Base-by-base conservation (phyloP, 2,329 filamentous ascomycete genomes). In the Thermochaetoides dissita region DNA sequence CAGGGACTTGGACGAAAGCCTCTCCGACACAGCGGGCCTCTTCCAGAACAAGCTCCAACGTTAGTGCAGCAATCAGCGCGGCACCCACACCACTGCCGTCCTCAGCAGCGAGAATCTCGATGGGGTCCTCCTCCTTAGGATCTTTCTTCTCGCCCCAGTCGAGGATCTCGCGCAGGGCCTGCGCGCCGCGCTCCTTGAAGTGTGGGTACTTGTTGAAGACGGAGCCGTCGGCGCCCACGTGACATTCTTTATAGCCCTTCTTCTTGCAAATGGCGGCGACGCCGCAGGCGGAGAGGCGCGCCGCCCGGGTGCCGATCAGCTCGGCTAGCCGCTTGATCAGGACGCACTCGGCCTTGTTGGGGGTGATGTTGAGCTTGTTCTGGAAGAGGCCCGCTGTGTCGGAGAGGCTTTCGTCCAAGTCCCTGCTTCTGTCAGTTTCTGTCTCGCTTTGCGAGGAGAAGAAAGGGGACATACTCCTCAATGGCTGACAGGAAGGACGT, bases 191-290 rank as follows among this genome's bases (percentile, higher is more conserved):
- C 44, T 79, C 76, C 72, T 95, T 95, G 76, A 98, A 98, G 66
- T 94, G 84, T 9, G 91, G 91, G 66, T 98, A 98, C 63, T 96
- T 96, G 73, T 94, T 95, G 70, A 98, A 98, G 42, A 98, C 89
- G 11, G 85, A 94, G 33, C 91, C 91, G 59, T 98, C 91, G 40
- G 91, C 91, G 55, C 91, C 91, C 35, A 98, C 91, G 62, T 96
- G 91, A 68, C 85, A 94, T 33, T 75, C 73, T 57, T 82, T 66
- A 63, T 88, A 89, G 52, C 76, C 74, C 75, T 95, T 96, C 79
- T 96, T 96, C 67, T 81, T 93, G 74, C 84, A 87, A 57, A 98
- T 95, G 45, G 89, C 91, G 9, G 89, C 87, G 42, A 98, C 85
- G 64, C 91, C 91, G 57, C 91, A 96, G 28, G 89, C 81, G 10